Base-by-base conservation (phyloP, 2,329 filamentous ascomycete genomes). In the Didymella pinodella region DNA sequence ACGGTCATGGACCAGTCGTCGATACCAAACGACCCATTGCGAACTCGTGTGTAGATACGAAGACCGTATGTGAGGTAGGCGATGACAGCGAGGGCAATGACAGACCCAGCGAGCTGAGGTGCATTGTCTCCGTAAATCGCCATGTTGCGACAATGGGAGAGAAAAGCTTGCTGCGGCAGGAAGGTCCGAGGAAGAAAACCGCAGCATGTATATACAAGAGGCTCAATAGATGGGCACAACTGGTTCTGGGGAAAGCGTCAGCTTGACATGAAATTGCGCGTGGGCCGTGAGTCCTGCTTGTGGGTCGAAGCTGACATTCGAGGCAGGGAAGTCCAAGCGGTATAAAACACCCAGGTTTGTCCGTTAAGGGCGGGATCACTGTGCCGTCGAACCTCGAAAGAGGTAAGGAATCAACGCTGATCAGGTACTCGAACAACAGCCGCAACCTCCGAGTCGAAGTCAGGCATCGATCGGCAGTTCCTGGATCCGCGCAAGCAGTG, bases 1-100 rank as follows among this genome's bases (percentile, higher is more conserved):
- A 48, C 36, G 3, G 46, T 14, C 68, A 75, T 75, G 3, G 65
- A 61, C 68, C 68, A 73, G 28, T 75, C 74, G 32, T 76, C 73
- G 8, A 67, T 52, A 6, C 71, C 74, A 65, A 71, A 75, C 11
- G 63, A 59, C 10, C 58, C 45, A 26, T 57, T 63, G 22, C 52
- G 62, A 11, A 68, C 22, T 18, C 67, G 47, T 16, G 63, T 66
- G 41, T 70, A 65, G 3, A 63, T 48, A 10, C 67, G 67, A 34
- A 71, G 54, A 3, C 34, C 58, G 46, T 64, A 67, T 4, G 62
- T 52, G 3, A 61, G 43, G 45, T 62, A 67, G 6, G 63, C 64
- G 12, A 69, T 43, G 16, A 59, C 38, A 14, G 60, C 62, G 22
- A 64, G 57, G 10, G 46, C 53, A 25, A 71, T 54, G 20, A 71